phyloP scores from a whole-genome alignment of 768 basidiomycete genomes.

The Tricholoma sp. region DNA sequence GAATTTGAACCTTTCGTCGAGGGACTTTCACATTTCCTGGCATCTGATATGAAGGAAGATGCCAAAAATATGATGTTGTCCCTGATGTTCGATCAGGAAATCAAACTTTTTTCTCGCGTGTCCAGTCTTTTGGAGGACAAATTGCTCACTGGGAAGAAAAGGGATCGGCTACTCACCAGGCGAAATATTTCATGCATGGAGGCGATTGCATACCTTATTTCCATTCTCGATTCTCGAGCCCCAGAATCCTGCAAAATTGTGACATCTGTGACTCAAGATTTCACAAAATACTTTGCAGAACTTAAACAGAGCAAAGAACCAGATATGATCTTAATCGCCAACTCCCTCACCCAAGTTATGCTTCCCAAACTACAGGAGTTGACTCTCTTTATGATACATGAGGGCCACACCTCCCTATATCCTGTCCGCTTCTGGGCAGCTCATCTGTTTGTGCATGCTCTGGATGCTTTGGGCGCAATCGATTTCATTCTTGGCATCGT shows the following conservation, averaged over 20 bases:
- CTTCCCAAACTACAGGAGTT: not conserved
- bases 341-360: not conserved
- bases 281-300: not conserved
- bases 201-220: not conserved
- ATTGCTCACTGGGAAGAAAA: not conserved
- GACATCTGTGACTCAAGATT: not conserved
- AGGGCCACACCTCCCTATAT: too few relatives aligned
- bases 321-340: not conserved
- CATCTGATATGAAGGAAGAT: not conserved
- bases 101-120: not conserved
- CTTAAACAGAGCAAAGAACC: not conserved
- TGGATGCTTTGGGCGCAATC: not conserved
- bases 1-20: too few relatives aligned
- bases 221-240: not conserved
- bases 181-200: not conserved
- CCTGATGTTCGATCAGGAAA: not conserved
- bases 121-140: not conserved
- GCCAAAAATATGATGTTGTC: not conserved
- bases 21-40: conserved; percentile 22
- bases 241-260: not conserved
- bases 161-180: not conserved
- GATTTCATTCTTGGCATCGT: not conserved
- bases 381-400: too few relatives aligned
- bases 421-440: not conserved
- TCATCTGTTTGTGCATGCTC: not conserved